phyloP scores from a whole-genome alignment of 2,329 filamentous ascomycete species.

The Verticillium tricorpus region DNA sequence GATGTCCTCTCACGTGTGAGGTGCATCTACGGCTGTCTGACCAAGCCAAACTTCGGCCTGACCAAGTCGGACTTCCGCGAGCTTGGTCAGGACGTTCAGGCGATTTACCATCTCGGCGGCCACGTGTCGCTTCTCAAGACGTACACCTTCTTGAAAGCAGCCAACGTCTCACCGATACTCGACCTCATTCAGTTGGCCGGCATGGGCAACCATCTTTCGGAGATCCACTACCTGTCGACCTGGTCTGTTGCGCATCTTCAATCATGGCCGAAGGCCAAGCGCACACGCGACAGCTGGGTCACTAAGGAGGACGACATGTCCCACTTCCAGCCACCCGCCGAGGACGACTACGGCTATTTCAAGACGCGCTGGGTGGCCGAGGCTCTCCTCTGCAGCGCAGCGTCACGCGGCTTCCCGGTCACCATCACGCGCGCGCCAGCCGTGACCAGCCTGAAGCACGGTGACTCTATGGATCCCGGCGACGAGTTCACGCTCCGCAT shows the following conservation, averaged over 20 bases:
- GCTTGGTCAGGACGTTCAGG: conserved; percentile 16
- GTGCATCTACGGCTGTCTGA: conserved; percentile 14
- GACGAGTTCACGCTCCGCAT: conserved; percentile 19
- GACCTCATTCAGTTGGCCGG: conserved; percentile 20
- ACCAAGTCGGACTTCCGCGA: conserved; percentile 14
- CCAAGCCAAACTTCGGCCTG: conserved; percentile 17
- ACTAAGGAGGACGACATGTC: conserved; percentile 15
- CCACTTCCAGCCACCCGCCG: conserved; percentile 17
- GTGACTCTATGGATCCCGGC: conserved; percentile 10
- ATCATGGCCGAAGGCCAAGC: conserved; percentile 16
- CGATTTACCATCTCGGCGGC: conserved; percentile 21
- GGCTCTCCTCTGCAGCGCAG: conserved; percentile 18
- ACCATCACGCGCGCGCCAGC: conserved; percentile 14
- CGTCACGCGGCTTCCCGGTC: conserved; percentile 17
- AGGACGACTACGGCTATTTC: conserved; percentile 20
- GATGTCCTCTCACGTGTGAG: conserved; percentile 10
- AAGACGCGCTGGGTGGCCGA: conserved; percentile 22
- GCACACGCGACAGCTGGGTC: conserved; percentile 12
- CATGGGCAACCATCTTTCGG: conserved; percentile 13
- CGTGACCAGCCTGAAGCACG: conserved; percentile 4
- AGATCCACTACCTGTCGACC: conserved; percentile 19
- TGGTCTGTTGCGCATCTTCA: conserved; percentile 21
- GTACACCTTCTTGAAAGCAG: conserved; percentile 15
- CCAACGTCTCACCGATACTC: conserved; percentile 17
- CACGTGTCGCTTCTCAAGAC: conserved; percentile 20